Base-by-base conservation (phyloP, 2,329 filamentous ascomycete genomes). In the Talaromyces piceae region DNA sequence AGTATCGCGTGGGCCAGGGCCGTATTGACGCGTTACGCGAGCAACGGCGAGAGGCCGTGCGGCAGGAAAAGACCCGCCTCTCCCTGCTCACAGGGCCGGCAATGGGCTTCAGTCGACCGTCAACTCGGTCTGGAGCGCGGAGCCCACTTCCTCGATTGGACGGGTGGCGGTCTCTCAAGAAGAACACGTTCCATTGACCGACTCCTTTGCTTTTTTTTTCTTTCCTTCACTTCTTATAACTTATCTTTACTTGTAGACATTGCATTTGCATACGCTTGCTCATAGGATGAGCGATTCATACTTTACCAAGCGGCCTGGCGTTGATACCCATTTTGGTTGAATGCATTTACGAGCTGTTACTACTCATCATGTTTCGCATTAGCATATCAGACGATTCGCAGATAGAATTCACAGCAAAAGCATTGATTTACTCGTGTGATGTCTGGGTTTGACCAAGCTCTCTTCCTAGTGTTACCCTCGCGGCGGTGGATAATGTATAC, bases 1-100 rank as follows among this genome's bases (percentile, higher is more conserved):
- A 86, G 45, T 87, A 90, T 62, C 85, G 90, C 61, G 74, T 96
- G 16, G 90, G 83, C 61, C 89, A 95, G 66, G 84, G 86, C 13
- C 80, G 82, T 4, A 87, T 96, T 53, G 90, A 96, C 58, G 79
- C 84, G 58, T 80, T 87, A 55, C 76, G 91, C 45, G 77, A 81
- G 44, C 83, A 90, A 62, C 78, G 87, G 46, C 79, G 84, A 45
- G 75, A 77, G 5, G 67, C 70, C 3, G 66, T 72, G 31, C 63
- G 69, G 37, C 63, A 71, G 55, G 69, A 72, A 43, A 71, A 69
- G 56, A 54, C 68, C 52, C 63, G 69, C 18, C 62, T 66, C 23
- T 73, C 69, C 20, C 57, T 66, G 25, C 62, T 69, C 18, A 54
- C 66, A 45, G 63, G 57, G 45, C 66, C 68, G 39, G 49, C 39